Percentiles rank a stretch among this genome's conserved stretches.
Conservation (phyloP, 192 early-diverging fungal species). For the Linnemannia schmuckeri region DNA sequence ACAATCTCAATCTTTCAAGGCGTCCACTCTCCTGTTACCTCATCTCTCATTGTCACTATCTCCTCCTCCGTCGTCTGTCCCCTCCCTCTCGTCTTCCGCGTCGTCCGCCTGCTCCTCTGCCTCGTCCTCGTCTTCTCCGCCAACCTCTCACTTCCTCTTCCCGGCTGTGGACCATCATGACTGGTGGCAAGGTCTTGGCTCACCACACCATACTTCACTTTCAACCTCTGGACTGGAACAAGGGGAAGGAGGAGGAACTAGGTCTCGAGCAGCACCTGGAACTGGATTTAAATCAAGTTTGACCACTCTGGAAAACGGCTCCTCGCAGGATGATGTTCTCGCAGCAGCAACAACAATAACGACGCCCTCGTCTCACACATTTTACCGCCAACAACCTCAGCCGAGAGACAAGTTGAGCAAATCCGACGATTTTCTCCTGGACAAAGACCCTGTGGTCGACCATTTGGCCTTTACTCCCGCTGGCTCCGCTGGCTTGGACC, state of each 20-base stretch:
- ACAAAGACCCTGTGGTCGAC: not conserved
- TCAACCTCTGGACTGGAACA: not conserved
- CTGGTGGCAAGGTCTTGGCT: conserved; percentile 20
- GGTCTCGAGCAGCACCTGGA: conserved; percentile 9
- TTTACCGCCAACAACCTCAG: conserved; percentile 11
- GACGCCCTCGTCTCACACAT: not conserved
- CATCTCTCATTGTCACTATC: conserved; percentile 20
- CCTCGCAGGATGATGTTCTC: not conserved
- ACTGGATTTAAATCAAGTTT: conserved; percentile 1
- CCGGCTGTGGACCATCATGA: conserved; percentile 18
- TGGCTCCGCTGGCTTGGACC: not conserved
- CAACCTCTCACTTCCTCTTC: conserved; percentile 17
- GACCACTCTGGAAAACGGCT: not conserved
- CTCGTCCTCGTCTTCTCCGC: conserved; percentile 2
- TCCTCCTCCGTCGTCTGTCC: conserved; percentile 18
- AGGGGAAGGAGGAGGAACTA: too few species aligned
- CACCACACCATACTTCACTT: not conserved
- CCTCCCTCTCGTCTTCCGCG: conserved; percentile 17
- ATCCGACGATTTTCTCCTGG: not conserved
- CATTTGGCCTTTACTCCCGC: not conserved
- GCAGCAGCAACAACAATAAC: not conserved
- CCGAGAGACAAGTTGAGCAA: not conserved
- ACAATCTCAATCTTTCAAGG: not conserved
- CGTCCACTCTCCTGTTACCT: not conserved
- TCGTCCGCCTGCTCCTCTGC: conserved; percentile 29